Base-by-base conservation (phyloP, 495 filamentous ascomycete genomes). In the Physcia stellaris region DNA sequence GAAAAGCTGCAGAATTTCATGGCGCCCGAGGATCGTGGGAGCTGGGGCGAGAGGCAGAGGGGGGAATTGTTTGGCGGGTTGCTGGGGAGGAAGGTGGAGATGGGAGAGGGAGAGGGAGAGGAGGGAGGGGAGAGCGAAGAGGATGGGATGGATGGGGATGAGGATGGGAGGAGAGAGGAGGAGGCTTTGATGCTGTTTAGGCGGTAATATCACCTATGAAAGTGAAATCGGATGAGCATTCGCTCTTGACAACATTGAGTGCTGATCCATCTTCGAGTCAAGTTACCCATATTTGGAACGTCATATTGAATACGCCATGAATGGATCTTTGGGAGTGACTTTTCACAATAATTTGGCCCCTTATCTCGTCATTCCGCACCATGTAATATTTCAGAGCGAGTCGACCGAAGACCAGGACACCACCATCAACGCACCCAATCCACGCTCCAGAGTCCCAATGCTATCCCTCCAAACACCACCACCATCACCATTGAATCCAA, bases 1-100 rank as follows among this genome's bases (percentile, higher is more conserved):
- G 86, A 96, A 63, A 96, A 94, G 59, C 58, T 98, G 45, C 83
- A 90, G 64, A 95, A 95, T 61, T 96, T 96, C 54, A 94, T 95
- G 87, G 87, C 86, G 21, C 80, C 88, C 0, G 83, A 93, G 55
- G 83, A 93, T 53, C 62, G 81, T 21, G 69, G 77, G 2, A 54
- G 45, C 10, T 94, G 87, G 87, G 80, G 82, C 35, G 67, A 73
- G 37, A 67, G 73, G 37, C 82, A 85, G 27, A 73, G 84, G 37
- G 83, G 85, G 51, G 73, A 93, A 50, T 77, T 98, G 51, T 95
- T 98, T 62, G 79, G 78, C 22, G 81, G 84, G 23, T 58, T 98
- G 52, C 75, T 98, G 39, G 92, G 90, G 12, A 76, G 80, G 51
- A 84, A 77, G 54, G 64, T 83, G 43, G 63, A 67, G 41, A 58